phyloP scores from a whole-genome alignment of 805 yeast genomes.

The Yarrowia osloensis region DNA sequence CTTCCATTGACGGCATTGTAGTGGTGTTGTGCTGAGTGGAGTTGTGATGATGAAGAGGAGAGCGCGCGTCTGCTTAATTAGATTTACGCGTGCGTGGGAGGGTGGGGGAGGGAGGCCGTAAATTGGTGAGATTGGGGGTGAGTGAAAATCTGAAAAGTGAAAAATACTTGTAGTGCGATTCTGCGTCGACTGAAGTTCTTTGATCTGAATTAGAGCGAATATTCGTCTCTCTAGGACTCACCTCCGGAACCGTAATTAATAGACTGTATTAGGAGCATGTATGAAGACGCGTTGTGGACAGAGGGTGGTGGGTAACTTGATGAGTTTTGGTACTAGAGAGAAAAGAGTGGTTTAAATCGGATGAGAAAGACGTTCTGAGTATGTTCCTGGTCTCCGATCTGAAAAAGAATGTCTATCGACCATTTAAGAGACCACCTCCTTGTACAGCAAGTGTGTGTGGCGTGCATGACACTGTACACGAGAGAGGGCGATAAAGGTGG shows the following conservation, averaged over 20 bases:
- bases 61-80: neutral
- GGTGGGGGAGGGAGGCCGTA: neutral
- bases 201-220: neutral
- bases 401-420: too few species aligned
- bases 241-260: neutral
- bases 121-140: neutral
- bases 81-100: neutral
- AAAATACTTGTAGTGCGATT: too few species aligned
- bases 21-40: neutral
- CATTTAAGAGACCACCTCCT: too few species aligned
- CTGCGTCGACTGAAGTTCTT: too few species aligned
- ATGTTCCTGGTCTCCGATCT: too few species aligned
- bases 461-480: too few species aligned
- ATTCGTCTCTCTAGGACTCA: neutral
- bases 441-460: too few species aligned
- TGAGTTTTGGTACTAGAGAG: neutral
- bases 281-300: neutral
- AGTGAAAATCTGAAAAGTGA: neutral
- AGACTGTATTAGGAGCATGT: neutral
- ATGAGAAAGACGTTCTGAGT: too few species aligned
- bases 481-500: too few species aligned
- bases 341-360: neutral
- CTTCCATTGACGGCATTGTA: conserved; percentile 23
- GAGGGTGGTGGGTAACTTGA: neutral
- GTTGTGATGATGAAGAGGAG: neutral